phyloP scores from a whole-genome alignment of 345 rosid genomes.

The Corymbia maculata region DNA sequence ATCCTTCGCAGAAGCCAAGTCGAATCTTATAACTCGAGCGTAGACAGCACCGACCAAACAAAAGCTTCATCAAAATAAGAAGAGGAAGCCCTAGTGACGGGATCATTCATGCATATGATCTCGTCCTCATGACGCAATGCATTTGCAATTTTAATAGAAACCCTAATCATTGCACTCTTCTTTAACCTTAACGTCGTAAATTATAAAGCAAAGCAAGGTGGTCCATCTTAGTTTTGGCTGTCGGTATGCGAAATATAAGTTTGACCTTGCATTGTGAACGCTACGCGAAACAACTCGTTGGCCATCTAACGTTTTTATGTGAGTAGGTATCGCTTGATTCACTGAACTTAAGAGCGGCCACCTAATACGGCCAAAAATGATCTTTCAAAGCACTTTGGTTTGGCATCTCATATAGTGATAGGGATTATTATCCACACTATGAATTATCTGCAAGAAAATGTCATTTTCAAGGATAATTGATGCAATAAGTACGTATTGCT shows the following conservation, averaged over 20 bases:
- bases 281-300: not conserved
- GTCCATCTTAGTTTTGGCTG: not conserved
- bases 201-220: not conserved
- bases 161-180: not conserved
- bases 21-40: not conserved
- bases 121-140: not conserved
- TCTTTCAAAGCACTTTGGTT: not conserved
- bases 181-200: not conserved
- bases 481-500: not conserved
- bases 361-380: not conserved
- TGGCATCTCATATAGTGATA: not conserved
- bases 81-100: not conserved
- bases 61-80: not conserved
- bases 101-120: not conserved
- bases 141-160: not conserved
- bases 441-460: too few relatives aligned
- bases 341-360: not conserved
- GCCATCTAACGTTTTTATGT: not conserved
- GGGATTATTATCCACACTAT: not conserved
- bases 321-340: not conserved
- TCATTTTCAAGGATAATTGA: not conserved
- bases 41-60: not conserved
- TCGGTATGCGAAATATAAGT: not conserved
- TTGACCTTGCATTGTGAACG: not conserved
- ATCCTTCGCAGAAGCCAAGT: slow-evolving; percentile 7